phyloP scores from a whole-genome alignment of 2,329 filamentous ascomycete species.

The Whalleya microplaca region DNA sequence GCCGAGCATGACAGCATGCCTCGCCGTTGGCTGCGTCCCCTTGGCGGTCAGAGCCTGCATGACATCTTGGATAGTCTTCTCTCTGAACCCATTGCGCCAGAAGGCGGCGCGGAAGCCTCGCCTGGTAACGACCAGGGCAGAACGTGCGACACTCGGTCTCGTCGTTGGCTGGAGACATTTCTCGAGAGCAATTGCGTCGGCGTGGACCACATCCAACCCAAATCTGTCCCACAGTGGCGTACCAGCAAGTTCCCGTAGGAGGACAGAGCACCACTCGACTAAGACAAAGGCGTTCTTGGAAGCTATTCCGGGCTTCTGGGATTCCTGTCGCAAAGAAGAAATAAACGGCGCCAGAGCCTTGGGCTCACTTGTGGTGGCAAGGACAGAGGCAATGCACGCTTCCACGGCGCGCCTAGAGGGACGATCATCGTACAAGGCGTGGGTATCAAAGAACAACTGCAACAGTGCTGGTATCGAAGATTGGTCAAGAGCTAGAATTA shows the following conservation, averaged over 20 bases:
- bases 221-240: conserved; percentile 67
- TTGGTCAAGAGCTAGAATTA: conserved; percentile 52
- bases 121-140: conserved; percentile 76
- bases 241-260: conserved; percentile 72
- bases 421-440: conserved; percentile 85
- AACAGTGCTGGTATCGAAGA: conserved; percentile 60
- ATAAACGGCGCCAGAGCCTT: conserved; percentile 68
- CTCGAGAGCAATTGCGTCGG: conserved; percentile 75
- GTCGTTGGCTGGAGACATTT: conserved; percentile 71
- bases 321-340: conserved; percentile 70
- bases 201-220: conserved; percentile 66
- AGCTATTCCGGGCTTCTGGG: conserved; percentile 76
- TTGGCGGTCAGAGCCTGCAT: conserved; percentile 73
- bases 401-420: conserved; percentile 82
- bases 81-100: conserved; percentile 58
- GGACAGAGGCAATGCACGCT: conserved; percentile 72
- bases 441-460: conserved; percentile 80
- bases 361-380: conserved; percentile 59
- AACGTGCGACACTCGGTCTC: conserved; percentile 68
- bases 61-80: conserved; percentile 64
- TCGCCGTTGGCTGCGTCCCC: conserved; percentile 62
- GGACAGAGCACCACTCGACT: conserved; percentile 83
- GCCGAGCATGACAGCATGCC: conserved; percentile 78
- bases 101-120: conserved; percentile 79
- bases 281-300: conserved; percentile 83